phyloP scores from a whole-genome alignment of 2,329 filamentous ascomycete genomes.

The Monosporascus sp. region DNA sequence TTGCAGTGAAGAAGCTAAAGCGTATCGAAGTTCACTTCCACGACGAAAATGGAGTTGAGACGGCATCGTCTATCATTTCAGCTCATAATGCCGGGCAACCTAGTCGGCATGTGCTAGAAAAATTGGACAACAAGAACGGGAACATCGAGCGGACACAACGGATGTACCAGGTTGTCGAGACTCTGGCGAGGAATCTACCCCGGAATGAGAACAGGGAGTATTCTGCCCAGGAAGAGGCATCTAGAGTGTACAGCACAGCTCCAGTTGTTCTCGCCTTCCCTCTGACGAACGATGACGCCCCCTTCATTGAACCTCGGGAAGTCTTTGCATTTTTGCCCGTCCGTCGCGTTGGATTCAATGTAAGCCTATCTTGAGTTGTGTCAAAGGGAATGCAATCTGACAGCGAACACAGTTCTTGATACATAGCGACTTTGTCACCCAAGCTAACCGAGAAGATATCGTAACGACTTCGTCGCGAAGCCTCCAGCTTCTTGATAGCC shows the following conservation, averaged over 20 bases:
- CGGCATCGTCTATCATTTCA: conserved; percentile 8
- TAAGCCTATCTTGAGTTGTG: conserved; percentile 12
- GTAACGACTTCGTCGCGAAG: conserved; percentile 35
- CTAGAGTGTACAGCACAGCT: conserved; percentile 16
- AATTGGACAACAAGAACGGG: not conserved
- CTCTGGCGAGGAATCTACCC: conserved; percentile 21
- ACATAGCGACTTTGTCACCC: conserved; percentile 44
- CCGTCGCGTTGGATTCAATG: conserved; percentile 35
- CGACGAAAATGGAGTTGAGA: conserved; percentile 9
- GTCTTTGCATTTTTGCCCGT: conserved; percentile 43
- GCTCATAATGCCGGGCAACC: conserved; percentile 1
- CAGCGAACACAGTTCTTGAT: conserved; percentile 35
- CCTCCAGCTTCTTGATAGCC: conserved; percentile 23
- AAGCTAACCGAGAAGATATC: conserved; percentile 40
- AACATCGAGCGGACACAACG: not conserved
- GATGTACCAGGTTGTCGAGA: conserved; percentile 26
- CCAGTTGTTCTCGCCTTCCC: conserved; percentile 44
- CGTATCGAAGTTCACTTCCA: conserved; percentile 27
- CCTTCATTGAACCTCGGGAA: conserved; percentile 34
- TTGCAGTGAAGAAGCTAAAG: conserved; percentile 29
- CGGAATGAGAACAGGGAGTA: conserved; percentile 31
- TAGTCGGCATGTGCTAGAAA: conserved; percentile 5
- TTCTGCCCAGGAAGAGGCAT: conserved; percentile 19
- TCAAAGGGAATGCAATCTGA: not conserved
- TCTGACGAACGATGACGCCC: conserved; percentile 23